Evolutionary conservation across 495 filamentous ascomycete species (phyloP).

Genomic region (Aspergillus incahuasiensis): DNA sequence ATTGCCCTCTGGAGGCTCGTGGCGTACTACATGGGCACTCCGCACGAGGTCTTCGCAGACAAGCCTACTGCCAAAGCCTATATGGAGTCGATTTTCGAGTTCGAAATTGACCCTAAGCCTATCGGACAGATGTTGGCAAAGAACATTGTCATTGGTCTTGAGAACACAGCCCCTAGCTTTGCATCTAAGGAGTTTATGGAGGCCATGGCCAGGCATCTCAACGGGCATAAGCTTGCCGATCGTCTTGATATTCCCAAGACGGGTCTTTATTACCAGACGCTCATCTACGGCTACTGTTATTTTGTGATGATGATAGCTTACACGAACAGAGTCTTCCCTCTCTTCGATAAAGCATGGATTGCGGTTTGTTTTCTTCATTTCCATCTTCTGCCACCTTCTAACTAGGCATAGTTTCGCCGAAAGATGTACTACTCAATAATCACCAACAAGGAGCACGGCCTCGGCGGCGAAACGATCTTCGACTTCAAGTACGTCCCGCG

Average conservation of each 20-base stretch:
- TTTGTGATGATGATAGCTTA: slow-evolving; percentile 57
- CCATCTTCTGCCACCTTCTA: background rate
- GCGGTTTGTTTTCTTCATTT: slow-evolving; percentile 25
- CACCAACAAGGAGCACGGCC: slow-evolving; percentile 50
- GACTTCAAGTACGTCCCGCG: slow-evolving; percentile 65
- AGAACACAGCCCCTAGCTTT: slow-evolving; percentile 58
- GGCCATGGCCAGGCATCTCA: slow-evolving; percentile 64
- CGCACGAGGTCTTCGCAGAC: slow-evolving; percentile 52
- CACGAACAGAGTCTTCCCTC: slow-evolving; percentile 48
- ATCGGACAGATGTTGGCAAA: slow-evolving; percentile 60
- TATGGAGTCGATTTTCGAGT: slow-evolving; percentile 60
- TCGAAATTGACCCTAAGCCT: slow-evolving; percentile 60
- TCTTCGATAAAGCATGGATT: slow-evolving; percentile 56
- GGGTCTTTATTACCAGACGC: slow-evolving; percentile 49
- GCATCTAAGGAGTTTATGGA: slow-evolving; percentile 58
- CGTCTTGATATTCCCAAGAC: slow-evolving; percentile 55
- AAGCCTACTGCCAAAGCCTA: slow-evolving; percentile 50
- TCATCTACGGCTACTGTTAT: slow-evolving; percentile 65
- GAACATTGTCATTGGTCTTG: slow-evolving; percentile 67
- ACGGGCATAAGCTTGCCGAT: slow-evolving; percentile 58
- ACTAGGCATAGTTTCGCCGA: slow-evolving; percentile 38
- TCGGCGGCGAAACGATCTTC: slow-evolving; percentile 54
- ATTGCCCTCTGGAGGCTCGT: slow-evolving; percentile 73
- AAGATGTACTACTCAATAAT: slow-evolving; percentile 50
- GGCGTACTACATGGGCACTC: slow-evolving; percentile 65